A percentile compares a stretch with the other conserved stretches of the same genome.
phyloP scores from a whole-genome alignment of 2,329 filamentous ascomycete genomes.

The Alternaria triticimaculans region DNA sequence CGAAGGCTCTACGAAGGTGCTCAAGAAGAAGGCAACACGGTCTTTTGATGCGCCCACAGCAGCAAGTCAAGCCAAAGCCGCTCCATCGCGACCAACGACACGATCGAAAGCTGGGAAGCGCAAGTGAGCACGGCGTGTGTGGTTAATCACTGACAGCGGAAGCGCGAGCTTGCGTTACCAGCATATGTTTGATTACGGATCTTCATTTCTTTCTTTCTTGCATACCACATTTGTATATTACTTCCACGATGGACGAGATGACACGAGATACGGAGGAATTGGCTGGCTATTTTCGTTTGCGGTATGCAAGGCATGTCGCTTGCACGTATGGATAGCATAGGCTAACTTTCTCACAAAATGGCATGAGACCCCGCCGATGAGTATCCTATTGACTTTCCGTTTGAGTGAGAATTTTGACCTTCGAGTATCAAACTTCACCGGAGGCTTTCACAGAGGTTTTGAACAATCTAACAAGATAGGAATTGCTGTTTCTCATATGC shows the following conservation, averaged over 20 bases:
- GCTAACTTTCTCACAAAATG: not conserved
- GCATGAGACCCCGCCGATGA: not conserved
- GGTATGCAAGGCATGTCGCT: not conserved
- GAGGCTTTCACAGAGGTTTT: not conserved
- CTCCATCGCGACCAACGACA: conserved; percentile 24
- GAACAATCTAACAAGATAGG: not conserved
- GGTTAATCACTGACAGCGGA: not conserved
- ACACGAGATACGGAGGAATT: not conserved
- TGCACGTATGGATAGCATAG: not conserved
- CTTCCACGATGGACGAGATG: not conserved
- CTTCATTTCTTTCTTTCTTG: not conserved
- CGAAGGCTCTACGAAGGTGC: conserved; percentile 18
- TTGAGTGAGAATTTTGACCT: not conserved
- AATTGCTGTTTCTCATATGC: not conserved
- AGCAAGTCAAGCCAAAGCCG: conserved; percentile 39
- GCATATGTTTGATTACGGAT: not conserved
- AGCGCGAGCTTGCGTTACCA: not conserved
- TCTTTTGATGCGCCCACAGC: conserved; percentile 48
- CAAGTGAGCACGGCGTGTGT: not conserved
- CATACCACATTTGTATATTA: not conserved
- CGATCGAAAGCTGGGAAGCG: not conserved
- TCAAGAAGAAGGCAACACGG: conserved; percentile 40
- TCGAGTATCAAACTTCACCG: not conserved
- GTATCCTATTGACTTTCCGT: not conserved
- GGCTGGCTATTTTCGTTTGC: not conserved